Base-by-base conservation (phyloP, 306 rosid species). In the Dalbergia cochinchinensis region DNA sequence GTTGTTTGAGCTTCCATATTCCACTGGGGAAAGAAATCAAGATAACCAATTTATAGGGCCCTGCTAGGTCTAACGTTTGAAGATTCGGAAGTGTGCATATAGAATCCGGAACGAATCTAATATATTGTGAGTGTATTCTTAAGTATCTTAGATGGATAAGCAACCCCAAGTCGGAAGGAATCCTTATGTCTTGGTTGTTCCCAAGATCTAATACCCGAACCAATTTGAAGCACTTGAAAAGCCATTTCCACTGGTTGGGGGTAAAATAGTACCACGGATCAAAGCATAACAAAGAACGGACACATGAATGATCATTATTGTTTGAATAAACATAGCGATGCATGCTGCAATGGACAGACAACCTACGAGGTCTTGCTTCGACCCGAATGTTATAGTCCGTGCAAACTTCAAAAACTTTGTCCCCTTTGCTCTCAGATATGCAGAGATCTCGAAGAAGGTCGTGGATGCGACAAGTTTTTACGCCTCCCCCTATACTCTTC, bases 141-240 rank as follows among this genome's bases (percentile, higher is more conserved):
- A 83, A 48, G 26, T 83, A 83, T 75, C 70, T 83, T 45, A 79
- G 18, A 64, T 79, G 80, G 55, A 83, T 51, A 4, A 79, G 53
- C 26, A 19, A 11, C 11, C 59, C 69, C 31, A 83, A 4, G 16
- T 55, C 16, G 4, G 73, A 37, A 15, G 84, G 64, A 41, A 84
- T 79, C 8, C 16, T 58, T 16, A 2, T 0, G 3, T 7, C 4
- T 13, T 0, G 4, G 1, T 10, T 3, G 9, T 3, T 3, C 4
- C 22, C 67, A 33, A 83, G 3, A 12, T 83, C 64, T 26, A 83
- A 41, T 9, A 83, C 86, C 0, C 80, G 71, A 41, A 66, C 65
- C 65, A 78, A 72, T 58, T 60, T 58, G 67, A 78, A 78, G 42
- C 14, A 11, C 64, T 65, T 48, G 33, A 14, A 19, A 72, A 78